These are phyloP conservation scores for Globisporangium splendens DNA, from an alignment of 352 stramenopile genomes.

Conservation along the genomic window DNA sequence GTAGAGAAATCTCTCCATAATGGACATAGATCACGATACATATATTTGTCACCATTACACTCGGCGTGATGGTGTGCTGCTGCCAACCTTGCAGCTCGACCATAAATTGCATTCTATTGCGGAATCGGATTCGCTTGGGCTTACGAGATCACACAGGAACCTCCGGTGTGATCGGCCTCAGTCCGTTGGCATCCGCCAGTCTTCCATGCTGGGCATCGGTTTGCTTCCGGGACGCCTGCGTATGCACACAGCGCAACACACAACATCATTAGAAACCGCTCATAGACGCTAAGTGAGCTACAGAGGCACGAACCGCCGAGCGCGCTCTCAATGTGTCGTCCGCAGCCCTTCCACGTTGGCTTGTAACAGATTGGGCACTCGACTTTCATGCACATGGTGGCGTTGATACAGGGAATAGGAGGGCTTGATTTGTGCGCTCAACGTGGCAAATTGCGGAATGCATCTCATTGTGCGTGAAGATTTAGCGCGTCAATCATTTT, in stretches of 20 bases:
- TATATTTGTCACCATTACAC: too few relatives aligned
- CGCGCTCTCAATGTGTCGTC: conserved; percentile 52
- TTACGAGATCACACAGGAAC: not conserved
- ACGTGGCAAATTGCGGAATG: not conserved
- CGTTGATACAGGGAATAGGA: too few relatives aligned
- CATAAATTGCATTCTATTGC: too few relatives aligned
- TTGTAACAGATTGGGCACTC: conserved; percentile 59
- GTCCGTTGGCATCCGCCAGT: conserved; percentile 19
- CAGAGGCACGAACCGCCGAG: conserved; percentile 25
- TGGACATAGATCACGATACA: too few relatives aligned
- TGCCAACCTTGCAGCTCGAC: too few relatives aligned
- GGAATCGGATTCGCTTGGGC: too few relatives aligned
- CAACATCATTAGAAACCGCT: not conserved
- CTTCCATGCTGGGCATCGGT: conserved; percentile 56
- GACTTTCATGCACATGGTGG: conserved; percentile 52
- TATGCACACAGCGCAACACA: not conserved
- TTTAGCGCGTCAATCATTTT: too few relatives aligned
- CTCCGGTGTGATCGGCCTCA: not conserved
- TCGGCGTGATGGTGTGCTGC: too few relatives aligned
- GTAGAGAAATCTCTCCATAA: too few relatives aligned
- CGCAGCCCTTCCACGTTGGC: conserved; percentile 58
- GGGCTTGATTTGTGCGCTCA: not conserved
- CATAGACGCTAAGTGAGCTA: not conserved
- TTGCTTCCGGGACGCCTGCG: conserved; percentile 35
- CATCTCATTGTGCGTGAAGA: too few relatives aligned